Evolutionary conservation across 2,329 filamentous ascomycete genomes (phyloP).

Genomic region (Cordyceps cateniannulata): DNA sequence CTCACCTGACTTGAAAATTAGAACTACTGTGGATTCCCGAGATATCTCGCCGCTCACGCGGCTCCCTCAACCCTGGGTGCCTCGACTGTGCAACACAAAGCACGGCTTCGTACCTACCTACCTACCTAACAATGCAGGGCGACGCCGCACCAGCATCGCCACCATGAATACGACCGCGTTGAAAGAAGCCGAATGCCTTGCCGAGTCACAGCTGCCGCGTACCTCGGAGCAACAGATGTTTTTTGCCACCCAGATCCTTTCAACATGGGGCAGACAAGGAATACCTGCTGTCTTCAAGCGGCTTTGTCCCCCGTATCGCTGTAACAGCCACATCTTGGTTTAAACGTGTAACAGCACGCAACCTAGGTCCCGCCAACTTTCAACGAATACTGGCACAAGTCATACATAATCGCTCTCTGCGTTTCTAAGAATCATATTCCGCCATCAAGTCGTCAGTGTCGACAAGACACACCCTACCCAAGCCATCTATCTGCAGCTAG

Average conservation of each 20-base stretch:
- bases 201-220: background rate
- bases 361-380: background rate
- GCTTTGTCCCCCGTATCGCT: background rate
- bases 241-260: background rate
- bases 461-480: background rate
- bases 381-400: background rate
- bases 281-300: background rate
- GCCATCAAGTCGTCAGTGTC: background rate
- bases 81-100: background rate
- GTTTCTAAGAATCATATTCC: background rate
- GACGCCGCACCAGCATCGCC: background rate
- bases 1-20: background rate
- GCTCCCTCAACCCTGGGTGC: background rate
- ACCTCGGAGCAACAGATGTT: too few relatives aligned
- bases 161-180: background rate
- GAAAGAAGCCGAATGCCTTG: background rate
- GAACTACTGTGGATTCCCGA: background rate
- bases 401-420: background rate
- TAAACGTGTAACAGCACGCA: background rate
- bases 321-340: background rate
- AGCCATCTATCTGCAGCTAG: background rate
- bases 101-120: background rate
- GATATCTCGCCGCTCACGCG: background rate
- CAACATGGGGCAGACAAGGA: too few relatives aligned
- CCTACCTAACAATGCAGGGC: background rate